Conservation (phyloP, 106 monocot genomes). For the Chionographis japonica region DNA sequence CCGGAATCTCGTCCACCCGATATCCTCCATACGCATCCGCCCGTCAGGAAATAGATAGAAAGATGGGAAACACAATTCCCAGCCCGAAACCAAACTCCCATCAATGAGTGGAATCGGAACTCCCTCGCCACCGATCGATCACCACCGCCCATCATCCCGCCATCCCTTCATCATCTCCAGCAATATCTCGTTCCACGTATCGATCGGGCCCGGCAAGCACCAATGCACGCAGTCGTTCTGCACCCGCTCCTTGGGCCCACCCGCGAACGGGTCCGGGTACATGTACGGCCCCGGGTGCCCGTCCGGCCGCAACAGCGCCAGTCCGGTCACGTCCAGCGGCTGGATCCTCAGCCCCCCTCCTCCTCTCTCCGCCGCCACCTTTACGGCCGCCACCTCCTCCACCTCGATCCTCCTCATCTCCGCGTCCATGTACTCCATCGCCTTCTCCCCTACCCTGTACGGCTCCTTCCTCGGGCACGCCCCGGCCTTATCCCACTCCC, state of each 20-base stretch:
- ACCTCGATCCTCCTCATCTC: slow-evolving; percentile 57
- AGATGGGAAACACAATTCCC: too few relatives aligned
- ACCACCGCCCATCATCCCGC: neutral
- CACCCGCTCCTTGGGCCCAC: slow-evolving; percentile 37
- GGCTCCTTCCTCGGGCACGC: slow-evolving; percentile 74
- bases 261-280: slow-evolving; percentile 51
- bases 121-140: too few relatives aligned
- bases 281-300: slow-evolving; percentile 92
- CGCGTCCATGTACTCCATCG: slow-evolving; percentile 55
- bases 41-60: too few relatives aligned
- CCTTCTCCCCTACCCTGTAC: slow-evolving; percentile 56
- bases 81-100: too few relatives aligned
- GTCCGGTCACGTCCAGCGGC: slow-evolving; percentile 69
- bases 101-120: too few relatives aligned
- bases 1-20: too few relatives aligned
- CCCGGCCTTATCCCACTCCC: slow-evolving; percentile 79
- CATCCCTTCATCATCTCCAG: slow-evolving; percentile 49
- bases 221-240: slow-evolving; percentile 92
- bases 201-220: slow-evolving; percentile 84
- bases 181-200: slow-evolving; percentile 68
- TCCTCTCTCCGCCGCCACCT: neutral
- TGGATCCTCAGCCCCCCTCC: slow-evolving; percentile 21
- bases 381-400: slow-evolving; percentile 40
- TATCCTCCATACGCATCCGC: too few relatives aligned
- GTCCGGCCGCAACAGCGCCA: slow-evolving; percentile 72